These are phyloP conservation scores for Colletotrichum sp. DNA, from an alignment of 2,329 filamentous ascomycete species.

Conservation along the genomic window DNA sequence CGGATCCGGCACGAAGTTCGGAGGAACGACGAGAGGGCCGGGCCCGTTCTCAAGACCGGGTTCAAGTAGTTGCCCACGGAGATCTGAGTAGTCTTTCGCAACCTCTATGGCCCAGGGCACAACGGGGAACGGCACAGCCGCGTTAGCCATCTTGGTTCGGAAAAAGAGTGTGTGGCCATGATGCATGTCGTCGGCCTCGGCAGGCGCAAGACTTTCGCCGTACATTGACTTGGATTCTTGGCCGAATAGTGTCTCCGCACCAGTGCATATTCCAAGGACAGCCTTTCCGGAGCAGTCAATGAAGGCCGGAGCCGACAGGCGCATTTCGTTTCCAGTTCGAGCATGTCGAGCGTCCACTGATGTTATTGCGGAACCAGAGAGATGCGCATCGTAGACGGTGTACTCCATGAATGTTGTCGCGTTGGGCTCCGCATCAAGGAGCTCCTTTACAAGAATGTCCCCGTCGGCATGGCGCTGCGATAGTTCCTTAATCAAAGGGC, in stretches of 20 bases:
- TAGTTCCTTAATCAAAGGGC: neutral
- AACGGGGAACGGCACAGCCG: neutral
- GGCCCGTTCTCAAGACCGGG: neutral
- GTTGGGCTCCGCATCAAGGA: neutral
- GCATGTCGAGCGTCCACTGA: neutral
- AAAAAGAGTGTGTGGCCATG: neutral
- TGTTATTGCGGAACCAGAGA: neutral
- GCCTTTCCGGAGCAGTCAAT: neutral
- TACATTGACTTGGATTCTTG: neutral
- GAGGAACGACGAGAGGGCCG: neutral
- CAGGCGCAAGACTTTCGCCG: neutral
- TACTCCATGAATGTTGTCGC: neutral
- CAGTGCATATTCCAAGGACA: neutral
- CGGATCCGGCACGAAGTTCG: neutral
- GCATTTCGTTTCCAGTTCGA: neutral
- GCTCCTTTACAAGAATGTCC: neutral
- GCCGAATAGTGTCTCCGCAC: neutral
- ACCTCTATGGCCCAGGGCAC: neutral
- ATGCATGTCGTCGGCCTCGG: neutral
- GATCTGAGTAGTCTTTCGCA: neutral
- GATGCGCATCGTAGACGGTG: neutral
- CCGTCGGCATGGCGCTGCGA: neutral
- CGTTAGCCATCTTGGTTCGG: neutral
- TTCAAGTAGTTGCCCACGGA: neutral
- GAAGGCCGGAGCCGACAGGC: neutral